Evolutionary conservation across 139 green algal species (phyloP).

Genomic region (Zygnema circumcarinatum): DNA sequence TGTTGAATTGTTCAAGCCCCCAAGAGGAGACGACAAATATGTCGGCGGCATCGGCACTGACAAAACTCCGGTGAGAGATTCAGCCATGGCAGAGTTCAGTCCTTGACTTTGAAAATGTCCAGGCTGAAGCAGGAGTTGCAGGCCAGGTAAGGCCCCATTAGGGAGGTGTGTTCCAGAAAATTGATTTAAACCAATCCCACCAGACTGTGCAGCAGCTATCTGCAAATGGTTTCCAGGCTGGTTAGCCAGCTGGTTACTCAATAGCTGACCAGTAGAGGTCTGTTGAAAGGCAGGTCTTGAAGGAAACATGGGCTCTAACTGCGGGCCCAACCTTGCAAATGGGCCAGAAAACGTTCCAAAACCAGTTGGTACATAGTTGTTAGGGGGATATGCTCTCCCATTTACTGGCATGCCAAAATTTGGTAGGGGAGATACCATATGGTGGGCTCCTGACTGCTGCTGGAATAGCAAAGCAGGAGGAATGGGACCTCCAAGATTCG

Average conservation of each 20-base stretch:
- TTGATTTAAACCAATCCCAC: not conserved
- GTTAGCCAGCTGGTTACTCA: not conserved
- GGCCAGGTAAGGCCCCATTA: not conserved
- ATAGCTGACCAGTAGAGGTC: not conserved
- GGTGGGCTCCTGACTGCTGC: not conserved
- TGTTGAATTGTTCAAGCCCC: too few species aligned
- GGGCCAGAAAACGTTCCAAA: not conserved
- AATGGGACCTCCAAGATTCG: not conserved
- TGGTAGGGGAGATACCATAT: not conserved
- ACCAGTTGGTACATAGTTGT: not conserved
- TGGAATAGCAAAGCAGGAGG: not conserved
- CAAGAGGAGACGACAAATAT: too few species aligned
- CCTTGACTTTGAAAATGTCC: not conserved
- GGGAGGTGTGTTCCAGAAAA: not conserved
- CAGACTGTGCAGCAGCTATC: not conserved
- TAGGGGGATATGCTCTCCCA: not conserved
- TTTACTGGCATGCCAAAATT: not conserved
- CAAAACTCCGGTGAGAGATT: not conserved
- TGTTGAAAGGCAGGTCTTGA: not conserved
- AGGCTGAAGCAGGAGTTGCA: not conserved
- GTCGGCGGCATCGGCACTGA: too few species aligned
- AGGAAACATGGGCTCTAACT: not conserved
- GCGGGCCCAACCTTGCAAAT: not conserved
- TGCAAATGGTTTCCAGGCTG: not conserved
- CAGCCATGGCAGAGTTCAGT: not conserved